These are phyloP conservation scores for Stephanodiscus triporus DNA, from an alignment of 108 stramenopile genomes.

Conservation along the genomic window DNA sequence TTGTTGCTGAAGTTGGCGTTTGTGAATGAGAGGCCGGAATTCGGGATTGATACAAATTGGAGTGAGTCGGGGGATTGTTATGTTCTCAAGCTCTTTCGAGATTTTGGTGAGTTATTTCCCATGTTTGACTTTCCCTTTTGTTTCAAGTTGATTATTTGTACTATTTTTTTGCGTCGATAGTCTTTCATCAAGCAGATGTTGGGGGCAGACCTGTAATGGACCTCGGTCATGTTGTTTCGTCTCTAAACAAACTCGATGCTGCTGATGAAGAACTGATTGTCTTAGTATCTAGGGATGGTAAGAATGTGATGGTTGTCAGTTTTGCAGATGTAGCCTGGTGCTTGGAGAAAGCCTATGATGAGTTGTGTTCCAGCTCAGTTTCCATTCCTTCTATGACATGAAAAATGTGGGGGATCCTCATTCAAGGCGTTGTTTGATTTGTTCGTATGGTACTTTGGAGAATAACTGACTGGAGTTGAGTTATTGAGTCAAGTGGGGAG, in stretches of 20 bases:
- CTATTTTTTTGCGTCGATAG: slow-evolving; percentile 19
- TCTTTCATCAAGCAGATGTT: slow-evolving; percentile 92
- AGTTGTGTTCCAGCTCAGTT: slow-evolving; percentile 52
- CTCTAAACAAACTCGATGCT: slow-evolving; percentile 91
- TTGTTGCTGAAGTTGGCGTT: slow-evolving; percentile 88
- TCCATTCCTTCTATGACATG: slow-evolving; percentile 25
- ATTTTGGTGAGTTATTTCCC: slow-evolving; percentile 73
- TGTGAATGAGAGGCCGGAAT: slow-evolving; percentile 94
- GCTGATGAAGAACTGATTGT: slow-evolving; percentile 89
- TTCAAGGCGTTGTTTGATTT: no score
- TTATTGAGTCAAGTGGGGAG: no score
- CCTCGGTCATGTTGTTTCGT: slow-evolving; percentile 88
- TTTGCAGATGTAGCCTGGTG: slow-evolving; percentile 90
- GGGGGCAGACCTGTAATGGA: slow-evolving; percentile 91
- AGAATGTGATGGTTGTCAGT: slow-evolving; percentile 85
- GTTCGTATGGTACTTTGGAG: no score
- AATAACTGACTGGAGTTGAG: no score
- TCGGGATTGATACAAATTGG: slow-evolving; percentile 85
- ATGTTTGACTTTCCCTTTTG: background rate
- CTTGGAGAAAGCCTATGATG: slow-evolving; percentile 78
- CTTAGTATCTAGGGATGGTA: slow-evolving; percentile 85
- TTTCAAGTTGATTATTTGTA: background rate
- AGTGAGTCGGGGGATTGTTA: slow-evolving; percentile 91
- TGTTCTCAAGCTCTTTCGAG: slow-evolving; percentile 90
- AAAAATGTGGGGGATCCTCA: background rate